A percentile compares a stretch with the other conserved stretches of the same genome.
Conservation (phyloP, 768 basidiomycete genomes). For the Lanmaoa rubissima region DNA sequence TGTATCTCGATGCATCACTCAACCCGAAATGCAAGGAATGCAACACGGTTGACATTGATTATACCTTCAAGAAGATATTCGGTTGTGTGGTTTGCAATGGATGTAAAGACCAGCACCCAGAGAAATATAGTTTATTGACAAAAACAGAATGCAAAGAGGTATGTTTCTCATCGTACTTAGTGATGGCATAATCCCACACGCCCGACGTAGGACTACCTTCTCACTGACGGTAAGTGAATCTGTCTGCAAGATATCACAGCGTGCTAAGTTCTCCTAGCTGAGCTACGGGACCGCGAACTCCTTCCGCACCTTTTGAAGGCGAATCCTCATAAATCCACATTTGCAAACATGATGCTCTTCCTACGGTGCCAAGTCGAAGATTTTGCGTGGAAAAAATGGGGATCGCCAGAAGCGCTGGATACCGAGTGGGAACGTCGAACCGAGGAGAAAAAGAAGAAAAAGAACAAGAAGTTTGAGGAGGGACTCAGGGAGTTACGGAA, state of each 20-base stretch:
- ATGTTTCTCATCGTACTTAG: conserved; percentile 19
- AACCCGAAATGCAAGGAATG: conserved; percentile 90
- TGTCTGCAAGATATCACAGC: background rate
- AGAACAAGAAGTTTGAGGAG: conserved; percentile 94
- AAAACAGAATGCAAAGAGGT: conserved; percentile 99
- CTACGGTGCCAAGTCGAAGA: conserved; percentile 91
- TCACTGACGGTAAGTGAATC: conserved; percentile 76
- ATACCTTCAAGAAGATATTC: conserved; percentile 78
- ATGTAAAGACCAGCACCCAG: conserved; percentile 87
- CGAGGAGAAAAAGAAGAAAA: conserved; percentile 82
- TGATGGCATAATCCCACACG: background rate
- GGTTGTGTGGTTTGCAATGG: conserved; percentile 81
- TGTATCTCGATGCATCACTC: conserved; percentile 65
- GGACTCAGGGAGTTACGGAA: conserved; percentile 79
- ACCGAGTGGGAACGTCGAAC: conserved; percentile 79
- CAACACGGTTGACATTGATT: conserved; percentile 84
- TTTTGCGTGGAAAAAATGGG: conserved; percentile 99
- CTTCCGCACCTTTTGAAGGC: conserved; percentile 93
- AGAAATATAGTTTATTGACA: conserved; percentile 91
- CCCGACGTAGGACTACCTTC: conserved; percentile 74
- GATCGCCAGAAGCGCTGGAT: conserved; percentile 87
- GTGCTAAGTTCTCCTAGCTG: conserved; percentile 51
- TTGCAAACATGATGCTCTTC: conserved; percentile 99
- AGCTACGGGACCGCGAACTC: conserved; percentile 86
- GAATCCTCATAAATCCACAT: conserved; percentile 93